These are phyloP conservation scores for Nakazawaea ambrosiae DNA, from an alignment of 805 yeast species.

Conservation along the genomic window DNA sequence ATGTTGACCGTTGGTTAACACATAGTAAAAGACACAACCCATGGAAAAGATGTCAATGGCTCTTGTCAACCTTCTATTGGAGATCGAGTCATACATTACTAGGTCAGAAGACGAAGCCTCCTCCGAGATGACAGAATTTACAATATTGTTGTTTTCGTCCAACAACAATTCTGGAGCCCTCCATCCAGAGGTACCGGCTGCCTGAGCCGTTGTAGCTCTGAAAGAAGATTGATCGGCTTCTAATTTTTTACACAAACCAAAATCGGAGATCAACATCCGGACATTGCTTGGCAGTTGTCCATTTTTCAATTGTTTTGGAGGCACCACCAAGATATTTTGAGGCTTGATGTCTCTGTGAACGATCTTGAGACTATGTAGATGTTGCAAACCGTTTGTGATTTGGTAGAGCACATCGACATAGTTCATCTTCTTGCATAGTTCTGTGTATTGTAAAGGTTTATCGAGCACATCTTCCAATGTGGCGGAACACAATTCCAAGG, in stretches of 20 bases:
- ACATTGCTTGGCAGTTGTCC: conserved; percentile 24
- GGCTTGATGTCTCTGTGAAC: conserved; percentile 96
- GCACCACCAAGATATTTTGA: conserved; percentile 82
- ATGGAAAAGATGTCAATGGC: conserved; percentile 91
- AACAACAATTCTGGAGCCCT: conserved; percentile 86
- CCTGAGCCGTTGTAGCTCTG: conserved; percentile 84
- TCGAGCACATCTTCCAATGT: conserved; percentile 83
- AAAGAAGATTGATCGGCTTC: conserved; percentile 92
- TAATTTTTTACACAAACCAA: conserved; percentile 88
- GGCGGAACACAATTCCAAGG: conserved; percentile 84
- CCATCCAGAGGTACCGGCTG: conserved; percentile 98
- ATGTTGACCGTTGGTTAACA: conserved; percentile 75
- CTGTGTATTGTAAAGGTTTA: conserved; percentile 30
- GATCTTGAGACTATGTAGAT: conserved; percentile 81
- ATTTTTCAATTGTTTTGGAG: conserved; percentile 36
- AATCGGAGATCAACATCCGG: conserved; percentile 83
- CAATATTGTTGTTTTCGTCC: conserved; percentile 27
- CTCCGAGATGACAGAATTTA: background rate
- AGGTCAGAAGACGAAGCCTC: conserved; percentile 19
- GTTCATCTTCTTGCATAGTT: conserved; percentile 34
- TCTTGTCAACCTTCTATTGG: conserved; percentile 64
- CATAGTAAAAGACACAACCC: conserved; percentile 91
- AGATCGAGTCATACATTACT: conserved; percentile 29
- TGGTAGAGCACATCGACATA: conserved; percentile 59
- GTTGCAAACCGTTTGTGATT: conserved; percentile 77